phyloP scores from a whole-genome alignment of 352 stramenopile genomes.

The Phytophthora rubi region DNA sequence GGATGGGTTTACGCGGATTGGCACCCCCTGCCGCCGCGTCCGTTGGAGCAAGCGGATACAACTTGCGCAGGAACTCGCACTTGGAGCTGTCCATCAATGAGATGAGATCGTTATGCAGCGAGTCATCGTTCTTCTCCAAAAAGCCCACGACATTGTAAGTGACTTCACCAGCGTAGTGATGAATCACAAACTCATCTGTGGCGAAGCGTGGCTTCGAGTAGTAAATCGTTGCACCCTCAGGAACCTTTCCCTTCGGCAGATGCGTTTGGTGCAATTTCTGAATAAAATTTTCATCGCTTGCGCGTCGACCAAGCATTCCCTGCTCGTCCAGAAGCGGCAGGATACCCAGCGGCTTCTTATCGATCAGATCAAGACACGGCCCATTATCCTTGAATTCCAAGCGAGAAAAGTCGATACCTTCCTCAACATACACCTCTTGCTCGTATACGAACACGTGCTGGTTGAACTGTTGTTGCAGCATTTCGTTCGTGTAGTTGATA shows the following conservation, averaged over 20 bases:
- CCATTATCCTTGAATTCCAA: slow-evolving; percentile 95
- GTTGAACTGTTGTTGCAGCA: slow-evolving; percentile 96
- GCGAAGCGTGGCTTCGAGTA: slow-evolving; percentile 88
- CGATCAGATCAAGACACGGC: slow-evolving; percentile 93
- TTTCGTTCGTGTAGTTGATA: slow-evolving; percentile 98
- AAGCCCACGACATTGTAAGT: slow-evolving; percentile 97
- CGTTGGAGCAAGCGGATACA: slow-evolving; percentile 68
- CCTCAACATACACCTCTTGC: slow-evolving; percentile 97
- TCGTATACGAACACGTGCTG: slow-evolving; percentile 98
- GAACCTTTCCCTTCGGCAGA: slow-evolving; percentile 74
- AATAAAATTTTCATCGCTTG: slow-evolving; percentile 92
- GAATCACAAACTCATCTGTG: slow-evolving; percentile 95
- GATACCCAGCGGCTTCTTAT: slow-evolving; percentile 93
- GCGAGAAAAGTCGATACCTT: slow-evolving; percentile 94
- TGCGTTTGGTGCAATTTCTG: slow-evolving; percentile 93
- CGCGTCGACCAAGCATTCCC: slow-evolving; percentile 91
- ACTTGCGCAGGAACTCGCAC: slow-evolving; percentile 76
- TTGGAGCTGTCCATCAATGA: slow-evolving; percentile 89
- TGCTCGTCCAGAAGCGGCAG: slow-evolving; percentile 96
- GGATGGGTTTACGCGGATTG: slow-evolving; percentile 74
- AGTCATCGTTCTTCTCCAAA: slow-evolving; percentile 99
- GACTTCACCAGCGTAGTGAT: slow-evolving; percentile 97
- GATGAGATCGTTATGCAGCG: slow-evolving; percentile 91
- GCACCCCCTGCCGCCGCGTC: slow-evolving; percentile 37
- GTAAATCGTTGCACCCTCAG: slow-evolving; percentile 79